Evolutionary conservation across 129 eudicot species (phyloP).

Genomic region (Smallanthus sonchifolius): DNA sequence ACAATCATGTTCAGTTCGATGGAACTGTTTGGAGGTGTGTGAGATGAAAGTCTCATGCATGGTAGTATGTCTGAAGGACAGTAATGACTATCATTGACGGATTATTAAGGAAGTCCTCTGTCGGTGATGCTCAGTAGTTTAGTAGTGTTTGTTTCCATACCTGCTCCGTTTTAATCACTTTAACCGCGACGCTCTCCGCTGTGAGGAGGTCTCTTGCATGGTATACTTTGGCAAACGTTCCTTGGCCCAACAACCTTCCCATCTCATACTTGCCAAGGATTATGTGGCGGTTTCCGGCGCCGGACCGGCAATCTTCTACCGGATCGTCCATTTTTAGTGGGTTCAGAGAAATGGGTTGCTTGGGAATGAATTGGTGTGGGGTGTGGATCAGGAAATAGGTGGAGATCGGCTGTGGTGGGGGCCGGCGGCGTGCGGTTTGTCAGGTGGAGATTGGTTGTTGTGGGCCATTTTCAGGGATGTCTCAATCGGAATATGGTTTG

Average conservation of each 20-base stretch:
- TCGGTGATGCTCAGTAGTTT: no score
- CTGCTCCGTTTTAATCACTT: conserved; percentile 58
- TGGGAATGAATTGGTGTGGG: not conserved
- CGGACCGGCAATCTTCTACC: not conserved
- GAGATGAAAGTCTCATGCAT: no score
- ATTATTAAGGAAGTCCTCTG: no score
- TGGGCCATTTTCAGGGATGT: not conserved
- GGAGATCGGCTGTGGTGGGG: conserved; percentile 5
- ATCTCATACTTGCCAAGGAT: conserved; percentile 81
- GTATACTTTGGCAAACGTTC: conserved; percentile 84
- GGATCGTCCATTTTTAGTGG: not conserved
- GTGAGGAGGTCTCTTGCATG: conserved; percentile 47
- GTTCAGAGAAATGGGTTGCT: not conserved
- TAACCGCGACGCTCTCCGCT: conserved; percentile 65
- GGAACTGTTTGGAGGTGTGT: no score
- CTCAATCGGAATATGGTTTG: not conserved
- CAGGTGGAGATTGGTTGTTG: conserved; percentile 17
- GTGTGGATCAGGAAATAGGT: not conserved
- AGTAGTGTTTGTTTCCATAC: not conserved
- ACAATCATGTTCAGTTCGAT: no score
- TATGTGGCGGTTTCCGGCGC: conserved; percentile 17
- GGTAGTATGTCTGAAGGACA: no score
- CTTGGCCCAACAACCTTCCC: conserved; percentile 76
- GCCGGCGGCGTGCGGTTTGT: not conserved
- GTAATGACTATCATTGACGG: no score